Evolutionary conservation across 2,329 filamentous ascomycete species (phyloP).

Genomic region (Pestalotiopsis sp.): DNA sequence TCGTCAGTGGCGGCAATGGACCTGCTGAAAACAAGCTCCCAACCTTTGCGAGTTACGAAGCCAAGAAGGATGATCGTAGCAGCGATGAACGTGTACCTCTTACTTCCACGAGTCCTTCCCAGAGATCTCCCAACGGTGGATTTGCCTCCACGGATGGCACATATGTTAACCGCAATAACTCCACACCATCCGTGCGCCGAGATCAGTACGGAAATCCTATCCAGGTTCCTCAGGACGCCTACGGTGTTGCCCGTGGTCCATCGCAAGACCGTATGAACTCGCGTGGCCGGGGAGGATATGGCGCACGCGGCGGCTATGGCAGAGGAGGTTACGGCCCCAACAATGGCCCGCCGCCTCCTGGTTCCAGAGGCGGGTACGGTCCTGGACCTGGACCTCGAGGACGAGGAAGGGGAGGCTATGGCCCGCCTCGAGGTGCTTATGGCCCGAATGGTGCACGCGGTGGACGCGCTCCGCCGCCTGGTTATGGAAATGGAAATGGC

Average conservation of each 20-base stretch:
- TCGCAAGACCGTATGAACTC: constrained; percentile 49
- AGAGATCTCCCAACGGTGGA: constrained; percentile 55
- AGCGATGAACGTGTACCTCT: constrained; percentile 74
- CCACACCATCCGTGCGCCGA: constrained; percentile 36
- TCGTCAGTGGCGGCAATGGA: constrained; percentile 58
- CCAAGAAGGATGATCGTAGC: constrained; percentile 58
- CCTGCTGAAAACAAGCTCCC: constrained; percentile 51
- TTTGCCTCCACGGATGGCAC: constrained; percentile 38
- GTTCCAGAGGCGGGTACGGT: constrained; percentile 48
- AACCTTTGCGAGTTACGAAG: constrained; percentile 66
- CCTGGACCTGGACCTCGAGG: constrained; percentile 9
- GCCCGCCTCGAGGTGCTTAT: constrained; percentile 31
- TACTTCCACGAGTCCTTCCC: constrained; percentile 65
- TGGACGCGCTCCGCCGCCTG: constrained; percentile 45
- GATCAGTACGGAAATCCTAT: constrained; percentile 70
- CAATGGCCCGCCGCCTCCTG: constrained; percentile 46
- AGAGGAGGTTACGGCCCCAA: constrained; percentile 43
- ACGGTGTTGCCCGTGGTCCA: constrained; percentile 48
- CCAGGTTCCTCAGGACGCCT: constrained; percentile 44
- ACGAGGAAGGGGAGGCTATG: constrained; percentile 30
- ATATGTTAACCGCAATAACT: constrained; percentile 37
- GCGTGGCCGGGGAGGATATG: constrained; percentile 59
- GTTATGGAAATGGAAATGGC: constrained; percentile 43
- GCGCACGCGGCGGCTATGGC: constrained; percentile 52
- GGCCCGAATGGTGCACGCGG: constrained; percentile 37